Evolutionary conservation across 352 stramenopile genomes (phyloP).

Genomic region (Phytophthora europaea): DNA sequence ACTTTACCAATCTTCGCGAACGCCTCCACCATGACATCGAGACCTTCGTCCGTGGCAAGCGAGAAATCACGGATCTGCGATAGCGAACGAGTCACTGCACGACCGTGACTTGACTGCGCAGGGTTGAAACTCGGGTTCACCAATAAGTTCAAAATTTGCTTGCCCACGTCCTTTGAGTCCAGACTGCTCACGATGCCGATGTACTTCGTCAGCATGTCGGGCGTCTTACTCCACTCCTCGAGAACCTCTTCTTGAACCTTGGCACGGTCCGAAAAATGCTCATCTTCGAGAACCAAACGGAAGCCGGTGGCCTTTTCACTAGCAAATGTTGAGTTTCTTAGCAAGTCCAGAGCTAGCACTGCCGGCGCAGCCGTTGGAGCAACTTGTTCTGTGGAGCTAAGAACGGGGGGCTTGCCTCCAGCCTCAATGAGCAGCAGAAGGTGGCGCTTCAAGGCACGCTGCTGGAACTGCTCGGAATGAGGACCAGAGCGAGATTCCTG

Average conservation of each 20-base stretch:
- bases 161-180: constrained; percentile 67
- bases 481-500: constrained; percentile 52
- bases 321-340: constrained; percentile 77
- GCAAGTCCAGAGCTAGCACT: constrained; percentile 63
- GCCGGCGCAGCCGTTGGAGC: constrained; percentile 52
- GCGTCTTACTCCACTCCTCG: constrained; percentile 74
- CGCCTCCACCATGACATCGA: constrained; percentile 75
- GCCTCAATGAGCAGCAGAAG: constrained; percentile 72
- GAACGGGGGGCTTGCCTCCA: constrained; percentile 56
- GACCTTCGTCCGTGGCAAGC: constrained; percentile 76
- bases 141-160: constrained; percentile 78
- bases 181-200: constrained; percentile 80
- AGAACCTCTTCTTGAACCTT: constrained; percentile 80
- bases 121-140: constrained; percentile 82
- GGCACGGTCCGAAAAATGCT: constrained; percentile 60
- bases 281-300: constrained; percentile 72
- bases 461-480: constrained; percentile 78
- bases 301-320: constrained; percentile 73
- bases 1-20: constrained; percentile 88
- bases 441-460: constrained; percentile 75
- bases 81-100: constrained; percentile 68
- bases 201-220: constrained; percentile 86
- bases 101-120: constrained; percentile 76
- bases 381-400: constrained; percentile 54
- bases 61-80: constrained; percentile 84